Percentiles rank a stretch among this genome's conserved stretches.
Conservation (phyloP, 2,329 filamentous ascomycete genomes). For the Ophiocordyceps camponoti-floridani region DNA sequence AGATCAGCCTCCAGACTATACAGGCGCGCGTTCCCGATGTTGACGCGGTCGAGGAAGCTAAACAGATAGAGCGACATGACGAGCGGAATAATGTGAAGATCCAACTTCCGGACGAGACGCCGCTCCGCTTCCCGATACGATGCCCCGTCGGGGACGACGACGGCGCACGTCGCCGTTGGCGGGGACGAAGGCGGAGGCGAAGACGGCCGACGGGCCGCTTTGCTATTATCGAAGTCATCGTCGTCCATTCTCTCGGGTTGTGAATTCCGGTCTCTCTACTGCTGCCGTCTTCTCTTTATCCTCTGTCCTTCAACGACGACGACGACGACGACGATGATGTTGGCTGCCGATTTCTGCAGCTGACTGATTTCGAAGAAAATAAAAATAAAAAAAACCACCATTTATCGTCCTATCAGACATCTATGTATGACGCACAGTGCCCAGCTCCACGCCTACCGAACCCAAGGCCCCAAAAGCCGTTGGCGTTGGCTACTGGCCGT, state of each 20-base stretch:
- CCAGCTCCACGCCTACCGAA: no score
- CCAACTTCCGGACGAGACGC: conserved; percentile 45
- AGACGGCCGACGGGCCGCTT: background rate
- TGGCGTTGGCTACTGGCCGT: no score
- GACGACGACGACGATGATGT: no score
- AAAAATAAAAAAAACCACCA: background rate
- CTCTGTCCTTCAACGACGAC: background rate
- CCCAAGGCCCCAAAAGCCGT: no score
- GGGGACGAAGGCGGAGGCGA: background rate
- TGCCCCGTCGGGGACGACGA: no score
- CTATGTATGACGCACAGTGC: no score
- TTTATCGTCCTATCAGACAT: background rate
- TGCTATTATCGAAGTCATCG: background rate
- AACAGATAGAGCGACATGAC: conserved; percentile 56
- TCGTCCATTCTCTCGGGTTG: background rate
- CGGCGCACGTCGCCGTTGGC: no score
- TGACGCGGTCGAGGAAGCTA: conserved; percentile 57
- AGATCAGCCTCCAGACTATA: conserved; percentile 49
- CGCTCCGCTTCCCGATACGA: conserved; percentile 16
- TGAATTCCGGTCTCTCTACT: background rate
- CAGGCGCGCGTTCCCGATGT: conserved; percentile 54
- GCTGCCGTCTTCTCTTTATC: no score
- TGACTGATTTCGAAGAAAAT: background rate
- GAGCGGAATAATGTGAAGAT: conserved; percentile 44
- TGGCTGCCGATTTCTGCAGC: background rate